Base-by-base conservation (phyloP, 345 rosid species). In the Populus pruinosa region DNA sequence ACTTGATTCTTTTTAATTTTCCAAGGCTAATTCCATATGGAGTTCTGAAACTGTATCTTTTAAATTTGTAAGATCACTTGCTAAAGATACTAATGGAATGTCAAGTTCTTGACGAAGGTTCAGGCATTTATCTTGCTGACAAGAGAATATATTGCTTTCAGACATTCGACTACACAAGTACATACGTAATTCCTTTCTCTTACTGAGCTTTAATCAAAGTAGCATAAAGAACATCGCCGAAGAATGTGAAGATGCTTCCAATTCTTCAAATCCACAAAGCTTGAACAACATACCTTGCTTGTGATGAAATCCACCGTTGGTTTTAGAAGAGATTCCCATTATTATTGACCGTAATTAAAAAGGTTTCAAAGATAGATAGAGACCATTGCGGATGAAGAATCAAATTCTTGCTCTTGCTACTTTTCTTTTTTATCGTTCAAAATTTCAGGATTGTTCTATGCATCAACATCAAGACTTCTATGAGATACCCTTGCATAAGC, bases 221-320 rank as follows among this genome's bases (percentile, higher is more conserved):
- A 39, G 62, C 12, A 41, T 41, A 62, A 79, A 75, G 77, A 64
- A 59, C 21, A 71, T 25, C 12, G 16, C 23, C 25, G 47, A 72
- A 78, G 82, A 61, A 76, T 41, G 67, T 68, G 81, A 82, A 80
- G 85, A 78, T 79, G 82, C 84, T 53, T 56, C 69, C 72, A 62
- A 56, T 38, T 59, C 65, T 75, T 77, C 38, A 68, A 70, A 79
- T 76, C 55, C 67, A 36, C 80, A 41, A 53, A 78, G 49, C 35
- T 77, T 55, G 14, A 82, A 76, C 71, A 61, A 33, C 79, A 85
- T 85, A 38, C 87, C 62, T 78, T 55, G 81, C 83, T 83, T 83
- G 55, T 53, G 47, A 6, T 23, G 47, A 63, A 83, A 82, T 84
- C 77, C 31, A 73, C 75, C 65, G 47, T 55, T 72, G 27, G n/a